Percentiles rank a stretch among this genome's conserved stretches.
These are phyloP conservation scores for Hypholoma sublateritium DNA, from an alignment of 768 basidiomycete species.

Conservation along the genomic window DNA sequence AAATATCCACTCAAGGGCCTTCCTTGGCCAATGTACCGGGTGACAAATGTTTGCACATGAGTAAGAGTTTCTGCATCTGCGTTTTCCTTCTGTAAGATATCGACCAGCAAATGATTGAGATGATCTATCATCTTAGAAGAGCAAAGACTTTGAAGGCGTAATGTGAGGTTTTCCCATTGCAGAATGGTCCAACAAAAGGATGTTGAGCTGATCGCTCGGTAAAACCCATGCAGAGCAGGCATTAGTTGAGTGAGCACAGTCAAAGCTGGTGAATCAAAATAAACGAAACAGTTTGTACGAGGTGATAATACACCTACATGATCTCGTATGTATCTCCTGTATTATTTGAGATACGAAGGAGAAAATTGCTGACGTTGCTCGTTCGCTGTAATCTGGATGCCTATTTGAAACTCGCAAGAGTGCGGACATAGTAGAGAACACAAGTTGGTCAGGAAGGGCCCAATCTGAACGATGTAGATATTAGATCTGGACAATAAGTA, in stretches of 20 bases:
- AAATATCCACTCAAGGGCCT: slow-evolving; percentile 87
- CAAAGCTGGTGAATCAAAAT: slow-evolving; percentile 45
- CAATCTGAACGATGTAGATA: slow-evolving; percentile 54
- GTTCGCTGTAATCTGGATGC: slow-evolving; percentile 47
- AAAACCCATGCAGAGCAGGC: slow-evolving; percentile 84
- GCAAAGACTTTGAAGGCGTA: slow-evolving; percentile 59
- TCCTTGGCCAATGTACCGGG: slow-evolving; percentile 72
- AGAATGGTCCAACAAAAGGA: slow-evolving; percentile 69
- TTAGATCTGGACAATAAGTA: not conserved
- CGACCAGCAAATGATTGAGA: slow-evolving; percentile 67
- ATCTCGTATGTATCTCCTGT: slow-evolving; percentile 49
- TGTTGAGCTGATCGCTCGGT: slow-evolving; percentile 81
- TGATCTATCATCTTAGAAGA: slow-evolving; percentile 66
- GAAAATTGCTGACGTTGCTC: slow-evolving; percentile 58
- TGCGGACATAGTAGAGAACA: slow-evolving; percentile 76
- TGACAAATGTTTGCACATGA: slow-evolving; percentile 68
- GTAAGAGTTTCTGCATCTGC: slow-evolving; percentile 47
- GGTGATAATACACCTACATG: slow-evolving; percentile 44
- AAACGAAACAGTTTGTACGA: not conserved
- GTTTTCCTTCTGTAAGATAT: slow-evolving; percentile 58
- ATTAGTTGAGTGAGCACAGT: slow-evolving; percentile 72
- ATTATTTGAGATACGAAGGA: slow-evolving; percentile 59
- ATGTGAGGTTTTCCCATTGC: slow-evolving; percentile 63
- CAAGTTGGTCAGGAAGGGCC: slow-evolving; percentile 84
- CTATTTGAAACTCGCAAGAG: slow-evolving; percentile 63